Evolutionary conservation across 495 filamentous ascomycete species (phyloP).

Genomic region (Penicillium paxilli): DNA sequence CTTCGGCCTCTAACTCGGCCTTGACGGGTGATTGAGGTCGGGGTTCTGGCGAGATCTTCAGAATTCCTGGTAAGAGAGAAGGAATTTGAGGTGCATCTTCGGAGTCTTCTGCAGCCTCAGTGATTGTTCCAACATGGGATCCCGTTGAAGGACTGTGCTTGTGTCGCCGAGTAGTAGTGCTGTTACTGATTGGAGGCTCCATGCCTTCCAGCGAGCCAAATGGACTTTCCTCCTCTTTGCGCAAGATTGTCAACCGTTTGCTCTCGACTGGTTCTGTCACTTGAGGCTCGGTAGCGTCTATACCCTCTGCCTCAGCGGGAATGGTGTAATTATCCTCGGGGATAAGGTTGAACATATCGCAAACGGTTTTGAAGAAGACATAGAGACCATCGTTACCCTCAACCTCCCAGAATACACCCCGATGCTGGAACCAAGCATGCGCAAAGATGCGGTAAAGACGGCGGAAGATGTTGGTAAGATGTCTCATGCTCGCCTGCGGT

Average conservation of each 20-base stretch:
- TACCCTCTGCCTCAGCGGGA: constrained; percentile 86
- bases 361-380: constrained; percentile 94
- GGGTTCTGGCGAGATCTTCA: constrained; percentile 17
- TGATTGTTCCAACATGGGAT: constrained; percentile 69
- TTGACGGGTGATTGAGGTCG: constrained; percentile 11
- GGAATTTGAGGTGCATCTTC: constrained; percentile 21
- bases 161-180: constrained; percentile 71
- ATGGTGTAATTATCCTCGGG: constrained; percentile 94
- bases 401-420: constrained; percentile 94
- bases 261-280: constrained; percentile 31
- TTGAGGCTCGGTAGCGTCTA: constrained; percentile 50
- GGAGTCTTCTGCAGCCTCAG: constrained; percentile 70
- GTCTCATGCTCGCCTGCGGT: constrained; percentile 63
- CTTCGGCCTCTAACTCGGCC: neutral
- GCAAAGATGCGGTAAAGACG: constrained; percentile 95
- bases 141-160: constrained; percentile 75
- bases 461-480: constrained; percentile 91
- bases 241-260: constrained; percentile 47
- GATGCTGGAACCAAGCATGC: constrained; percentile 97
- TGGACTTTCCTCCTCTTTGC: constrained; percentile 34
- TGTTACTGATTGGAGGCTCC: constrained; percentile 48
- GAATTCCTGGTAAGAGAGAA: constrained; percentile 14
- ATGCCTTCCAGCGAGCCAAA: constrained; percentile 23
- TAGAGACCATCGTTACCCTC: constrained; percentile 86
- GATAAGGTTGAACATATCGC: constrained; percentile 84